Base-by-base conservation (phyloP, 768 basidiomycete species). In the Lactarius sp. region DNA sequence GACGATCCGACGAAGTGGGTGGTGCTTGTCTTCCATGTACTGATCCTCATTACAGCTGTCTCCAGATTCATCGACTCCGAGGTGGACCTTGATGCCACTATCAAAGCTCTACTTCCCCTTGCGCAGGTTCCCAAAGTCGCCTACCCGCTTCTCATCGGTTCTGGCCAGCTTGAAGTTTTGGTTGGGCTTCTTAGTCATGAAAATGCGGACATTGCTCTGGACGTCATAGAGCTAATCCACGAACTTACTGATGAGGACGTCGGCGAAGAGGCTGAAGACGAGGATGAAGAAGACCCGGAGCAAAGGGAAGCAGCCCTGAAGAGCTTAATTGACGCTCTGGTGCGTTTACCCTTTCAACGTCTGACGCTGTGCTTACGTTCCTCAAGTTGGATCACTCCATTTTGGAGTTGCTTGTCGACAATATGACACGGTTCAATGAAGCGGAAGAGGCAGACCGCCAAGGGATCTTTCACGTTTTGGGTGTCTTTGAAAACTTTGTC, bases 191-290 rank as follows among this genome's bases (percentile, higher is more conserved):
- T 99, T 60, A 91, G 86, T 61, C 95, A 99, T 72, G 97, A 99
- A 75, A 99, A 99, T 73, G 82, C 88, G 52, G 97, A 99, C 75
- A 98, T 99, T 64, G 90, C 91, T n/a, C 90, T 98, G 59, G 94
- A 97, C 68, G 89, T 93, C 37, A 86, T 98, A 41, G 92, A 95
- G 71, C 82, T 96, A 20, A 79, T 99, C 6, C 88, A 94, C 69
- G 97, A 99, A 74, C 81, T 98, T 65, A 96, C 94, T 1, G 97
- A 99, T 68, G 97, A 98, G 74, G 96, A 98, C 69, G 92, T 92
- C 2, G 90, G 90, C 5, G 86, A 90, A 53, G 90, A 87, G 69
- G 83, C 72, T 2, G 85, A 84, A 31, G 85, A 83, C 10, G 83
- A 79, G 8, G 81, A 88, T 0, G 88, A 87, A 27, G 83, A 83